Conservation (phyloP, 73 alveolate species). For the Urostyla sp. region DNA sequence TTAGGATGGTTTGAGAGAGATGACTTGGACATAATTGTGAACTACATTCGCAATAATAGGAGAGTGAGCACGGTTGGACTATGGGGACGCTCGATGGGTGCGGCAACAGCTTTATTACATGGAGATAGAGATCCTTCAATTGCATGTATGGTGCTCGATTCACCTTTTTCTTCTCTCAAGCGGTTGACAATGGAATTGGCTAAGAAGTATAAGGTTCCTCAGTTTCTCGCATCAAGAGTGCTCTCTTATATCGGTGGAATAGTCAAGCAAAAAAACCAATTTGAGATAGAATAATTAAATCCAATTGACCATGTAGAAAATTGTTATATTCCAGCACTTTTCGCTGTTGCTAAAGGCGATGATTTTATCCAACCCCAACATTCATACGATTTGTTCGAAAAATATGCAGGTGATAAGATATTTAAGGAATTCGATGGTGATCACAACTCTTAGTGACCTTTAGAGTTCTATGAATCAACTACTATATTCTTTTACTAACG, state of each 20-base stretch:
- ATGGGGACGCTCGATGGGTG: conserved; percentile 89
- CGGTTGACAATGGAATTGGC: conserved; percentile 64
- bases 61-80: conserved; percentile 69
- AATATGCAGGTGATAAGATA: conserved; percentile 91
- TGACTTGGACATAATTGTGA: conserved; percentile 85
- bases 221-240: conserved; percentile 56
- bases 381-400: conserved; percentile 77
- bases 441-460: conserved; percentile 88
- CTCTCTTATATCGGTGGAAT: conserved; percentile 79
- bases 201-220: conserved; percentile 66
- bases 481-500: conserved; percentile 66
- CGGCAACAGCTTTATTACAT: conserved; percentile 75
- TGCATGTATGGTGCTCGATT: conserved; percentile 75
- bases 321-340: conserved; percentile 89
- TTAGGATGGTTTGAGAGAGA: conserved; percentile 97
- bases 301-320: conserved; percentile 83
- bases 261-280: conserved; percentile 65
- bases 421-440: conserved; percentile 88
- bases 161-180: conserved; percentile 72
- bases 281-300: conserved; percentile 60
- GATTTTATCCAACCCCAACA: conserved; percentile 83
- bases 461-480: conserved; percentile 56
- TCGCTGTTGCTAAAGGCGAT: conserved; percentile 83
- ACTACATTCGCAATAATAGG: conserved; percentile 59
- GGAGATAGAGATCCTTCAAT: conserved; percentile 77